These are phyloP conservation scores for Malus orientalis DNA, from an alignment of 306 rosid genomes.

Conservation along the genomic window DNA sequence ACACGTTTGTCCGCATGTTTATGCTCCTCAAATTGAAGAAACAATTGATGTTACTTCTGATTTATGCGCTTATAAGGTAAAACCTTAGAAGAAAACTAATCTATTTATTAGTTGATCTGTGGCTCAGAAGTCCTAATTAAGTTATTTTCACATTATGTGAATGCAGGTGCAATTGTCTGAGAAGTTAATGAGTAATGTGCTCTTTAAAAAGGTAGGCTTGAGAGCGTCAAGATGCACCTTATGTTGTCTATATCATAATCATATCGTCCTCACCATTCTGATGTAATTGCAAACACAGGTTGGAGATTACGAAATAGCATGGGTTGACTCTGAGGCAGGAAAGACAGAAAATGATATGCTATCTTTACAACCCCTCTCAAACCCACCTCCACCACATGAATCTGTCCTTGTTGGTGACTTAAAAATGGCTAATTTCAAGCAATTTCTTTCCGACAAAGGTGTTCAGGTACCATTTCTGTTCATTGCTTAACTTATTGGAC, in stretches of 20 bases:
- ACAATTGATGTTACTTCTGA: constrained; percentile 95
- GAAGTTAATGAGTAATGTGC: constrained; percentile 83
- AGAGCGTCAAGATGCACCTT: neutral
- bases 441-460: constrained; percentile 83
- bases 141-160: constrained; percentile 13
- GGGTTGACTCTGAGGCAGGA: constrained; percentile 85
- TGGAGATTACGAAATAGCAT: constrained; percentile 85
- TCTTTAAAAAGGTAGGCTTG: constrained; percentile 74
- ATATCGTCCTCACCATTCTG: constrained; percentile 6
- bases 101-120: constrained; percentile 5
- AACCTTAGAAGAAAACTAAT: neutral
- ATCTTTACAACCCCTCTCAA: constrained; percentile 64
- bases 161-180: constrained; percentile 87
- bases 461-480: constrained; percentile 53
- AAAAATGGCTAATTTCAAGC: constrained; percentile 89
- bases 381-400: constrained; percentile 60
- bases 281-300: constrained; percentile 41
- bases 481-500: neutral
- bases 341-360: constrained; percentile 55
- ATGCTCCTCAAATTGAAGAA: constrained; percentile 93
- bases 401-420: constrained; percentile 90
- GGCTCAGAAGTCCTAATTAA: constrained; percentile 4
- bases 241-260: neutral
- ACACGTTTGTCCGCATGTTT: constrained; percentile 79
- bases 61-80: constrained; percentile 90